These are phyloP conservation scores for Ustilago sp. DNA, from an alignment of 1,284 basidiomycete genomes.

Conservation along the genomic window DNA sequence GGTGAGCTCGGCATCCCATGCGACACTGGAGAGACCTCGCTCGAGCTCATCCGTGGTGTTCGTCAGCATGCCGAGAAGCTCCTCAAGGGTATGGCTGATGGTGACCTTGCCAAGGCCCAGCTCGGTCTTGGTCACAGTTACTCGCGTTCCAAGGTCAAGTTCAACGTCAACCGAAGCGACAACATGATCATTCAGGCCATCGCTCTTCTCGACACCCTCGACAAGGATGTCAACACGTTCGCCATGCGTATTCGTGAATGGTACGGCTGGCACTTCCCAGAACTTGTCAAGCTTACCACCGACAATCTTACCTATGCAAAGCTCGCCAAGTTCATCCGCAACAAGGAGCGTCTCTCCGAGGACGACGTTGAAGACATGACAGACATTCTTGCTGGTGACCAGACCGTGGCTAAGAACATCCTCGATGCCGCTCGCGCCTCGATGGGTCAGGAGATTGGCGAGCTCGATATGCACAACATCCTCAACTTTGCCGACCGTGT, in stretches of 20 bases:
- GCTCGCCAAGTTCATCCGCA: slow-evolving; percentile 86
- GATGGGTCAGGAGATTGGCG: slow-evolving; percentile 93
- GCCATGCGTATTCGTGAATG: slow-evolving; percentile 98
- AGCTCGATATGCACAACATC: slow-evolving; percentile 97
- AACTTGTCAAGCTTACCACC: slow-evolving; percentile 91
- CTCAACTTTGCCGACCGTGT: slow-evolving; percentile 91
- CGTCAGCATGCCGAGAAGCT: slow-evolving; percentile 92
- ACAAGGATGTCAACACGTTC: slow-evolving; percentile 99
- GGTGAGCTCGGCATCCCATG: slow-evolving; percentile 82
- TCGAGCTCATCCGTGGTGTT: slow-evolving; percentile 92
- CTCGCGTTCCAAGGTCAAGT: slow-evolving; percentile 92
- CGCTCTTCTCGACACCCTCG: slow-evolving; percentile 96
- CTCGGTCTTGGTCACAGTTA: slow-evolving; percentile 98
- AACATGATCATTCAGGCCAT: slow-evolving; percentile 99
- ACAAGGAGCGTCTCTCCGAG: slow-evolving; percentile 78
- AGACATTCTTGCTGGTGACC: slow-evolving; percentile 85
- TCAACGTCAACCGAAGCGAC: slow-evolving; percentile 99
- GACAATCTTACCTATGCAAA: slow-evolving; percentile 97
- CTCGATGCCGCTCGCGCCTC: slow-evolving; percentile 92
- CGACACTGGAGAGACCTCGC: slow-evolving; percentile 85
- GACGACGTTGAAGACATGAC: slow-evolving; percentile 82
- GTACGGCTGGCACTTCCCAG: slow-evolving; percentile 99
- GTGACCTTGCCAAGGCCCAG: slow-evolving; percentile 86
- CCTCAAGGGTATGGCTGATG: slow-evolving; percentile 84
- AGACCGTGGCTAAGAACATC: slow-evolving; percentile 89